phyloP scores from a whole-genome alignment of 2,329 filamentous ascomycete species.

The Lachnellula cervina region DNA sequence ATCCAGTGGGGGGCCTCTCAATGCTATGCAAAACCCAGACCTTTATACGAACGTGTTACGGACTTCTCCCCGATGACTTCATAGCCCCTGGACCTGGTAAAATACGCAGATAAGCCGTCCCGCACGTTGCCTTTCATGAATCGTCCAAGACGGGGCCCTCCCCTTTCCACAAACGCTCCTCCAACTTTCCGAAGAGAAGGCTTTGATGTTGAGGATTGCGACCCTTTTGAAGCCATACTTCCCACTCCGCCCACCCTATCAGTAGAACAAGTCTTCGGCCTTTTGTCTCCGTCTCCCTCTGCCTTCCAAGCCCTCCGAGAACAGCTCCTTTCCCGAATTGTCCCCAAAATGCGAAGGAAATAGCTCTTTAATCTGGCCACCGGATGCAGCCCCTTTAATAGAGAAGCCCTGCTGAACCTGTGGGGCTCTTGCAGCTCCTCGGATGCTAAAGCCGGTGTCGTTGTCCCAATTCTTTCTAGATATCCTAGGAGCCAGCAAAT shows the following conservation, averaged over 20 bases:
- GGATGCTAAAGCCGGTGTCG: conserved; percentile 50
- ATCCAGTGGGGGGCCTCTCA: too few species aligned
- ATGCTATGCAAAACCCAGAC: too few species aligned
- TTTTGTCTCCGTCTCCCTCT: conserved; percentile 56
- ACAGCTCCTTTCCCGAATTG: conserved; percentile 66
- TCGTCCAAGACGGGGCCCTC: too few species aligned
- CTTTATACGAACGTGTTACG: too few species aligned
- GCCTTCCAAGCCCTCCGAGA: conserved; percentile 55
- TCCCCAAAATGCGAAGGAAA: conserved; percentile 60
- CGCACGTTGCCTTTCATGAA: too few species aligned
- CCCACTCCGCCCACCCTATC: conserved; percentile 21
- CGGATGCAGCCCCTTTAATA: conserved; percentile 64
- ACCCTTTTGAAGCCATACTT: too few species aligned
- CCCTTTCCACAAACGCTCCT: too few species aligned
- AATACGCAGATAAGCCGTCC: too few species aligned
- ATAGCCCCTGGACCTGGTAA: too few species aligned
- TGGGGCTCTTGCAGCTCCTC: conserved; percentile 48
- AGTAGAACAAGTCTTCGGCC: conserved; percentile 70
- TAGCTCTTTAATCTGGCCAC: conserved; percentile 56
- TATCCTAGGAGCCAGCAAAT: conserved; percentile 21
- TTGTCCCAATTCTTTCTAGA: conserved; percentile 25
- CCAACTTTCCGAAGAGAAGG: too few species aligned
- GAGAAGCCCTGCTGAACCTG: conserved; percentile 46
- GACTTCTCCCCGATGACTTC: too few species aligned
- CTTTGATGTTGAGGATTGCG: too few species aligned